Base-by-base conservation (phyloP, 1,284 basidiomycete genomes). In the Rhodotorula mucilaginosa region DNA sequence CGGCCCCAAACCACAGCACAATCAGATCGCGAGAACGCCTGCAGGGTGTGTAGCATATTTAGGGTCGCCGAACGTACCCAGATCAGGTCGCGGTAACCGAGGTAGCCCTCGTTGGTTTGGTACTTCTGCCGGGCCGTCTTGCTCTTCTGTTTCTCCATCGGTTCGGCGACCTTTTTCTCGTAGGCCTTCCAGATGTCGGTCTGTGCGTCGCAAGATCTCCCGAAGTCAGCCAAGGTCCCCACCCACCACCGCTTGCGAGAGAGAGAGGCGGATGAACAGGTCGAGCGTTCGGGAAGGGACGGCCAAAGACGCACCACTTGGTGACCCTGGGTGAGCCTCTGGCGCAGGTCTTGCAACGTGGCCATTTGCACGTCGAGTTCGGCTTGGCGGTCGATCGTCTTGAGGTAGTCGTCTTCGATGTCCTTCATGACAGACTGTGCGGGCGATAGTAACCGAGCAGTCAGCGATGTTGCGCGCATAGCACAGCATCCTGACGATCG, bases 181-280 rank as follows among this genome's bases (percentile, higher is more conserved):
- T 72, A 76, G 46, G 31, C 48, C n/a, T 64, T 61, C 52, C 46
- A 44, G 52, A 76, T n/a, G 39, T 76, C 51, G 18, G 46, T 64
- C 75, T 76, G 66, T 44, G 44, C 2, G n/a, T n/a, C n/a, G n/a
- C n/a, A n/a, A n/a, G n/a, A n/a, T n/a, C n/a, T n/a, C n/a, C n/a
- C n/a, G n/a, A n/a, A n/a, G n/a, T 18, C 39, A 21, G 64, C 46
- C 48, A 26, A 16, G 21, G 51, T 52, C 13, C 54, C 2, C 54
- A 34, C 8, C 34, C 34, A 34, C 34, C 3, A 12, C 26, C 26
- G 13, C 12, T 56, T 56, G 21, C 7, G n/a, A n/a, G n/a, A n/a
- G 13, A 3, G 54, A 29, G 18, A 6, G 29, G n/a, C 23, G 12
- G 0, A 5, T 26, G 26, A 56, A 56, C 54, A 56, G 39, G 1